phyloP scores from a whole-genome alignment of 768 basidiomycete species.

The Phanerodontia chrysosporium region DNA sequence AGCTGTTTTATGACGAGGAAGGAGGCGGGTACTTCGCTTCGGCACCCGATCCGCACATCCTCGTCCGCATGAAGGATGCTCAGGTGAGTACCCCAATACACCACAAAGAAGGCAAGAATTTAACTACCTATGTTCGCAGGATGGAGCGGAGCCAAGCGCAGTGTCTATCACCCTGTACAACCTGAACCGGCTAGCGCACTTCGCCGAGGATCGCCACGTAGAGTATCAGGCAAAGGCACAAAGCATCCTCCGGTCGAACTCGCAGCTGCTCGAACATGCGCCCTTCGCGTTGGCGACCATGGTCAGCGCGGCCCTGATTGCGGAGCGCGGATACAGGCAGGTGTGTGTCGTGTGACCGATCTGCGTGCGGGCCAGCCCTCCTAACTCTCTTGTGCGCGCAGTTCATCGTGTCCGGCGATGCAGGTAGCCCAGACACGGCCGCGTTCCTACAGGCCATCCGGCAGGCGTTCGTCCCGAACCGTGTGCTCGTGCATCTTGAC shows the following conservation, averaged over 20 bases:
- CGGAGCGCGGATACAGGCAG: constrained; percentile 19
- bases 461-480: constrained; percentile 17
- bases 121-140: constrained; percentile 18
- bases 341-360: constrained; percentile 6
- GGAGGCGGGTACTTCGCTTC: constrained; percentile 38
- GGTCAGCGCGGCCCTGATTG: constrained; percentile 16
- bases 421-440: background rate
- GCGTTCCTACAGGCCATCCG: constrained; percentile 14
- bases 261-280: constrained; percentile 18
- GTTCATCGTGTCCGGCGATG: constrained; percentile 18
- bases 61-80: constrained; percentile 36
- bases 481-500: constrained; percentile 22
- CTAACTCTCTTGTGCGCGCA: background rate
- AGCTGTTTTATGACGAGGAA: constrained; percentile 35
- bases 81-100: constrained; percentile 10
- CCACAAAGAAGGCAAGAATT: background rate
- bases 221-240: constrained; percentile 19
- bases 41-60: constrained; percentile 31
- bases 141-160: constrained; percentile 27
- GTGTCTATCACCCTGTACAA: constrained; percentile 25
- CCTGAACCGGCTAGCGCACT: constrained; percentile 23
- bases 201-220: constrained; percentile 19
- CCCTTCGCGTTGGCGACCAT: constrained; percentile 20
- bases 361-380: background rate
- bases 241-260: constrained; percentile 19